Percentiles rank a stretch among this genome's conserved stretches.
Evolutionary conservation across 257 asterid species (phyloP).

Genomic region (Apocynum venetum): DNA sequence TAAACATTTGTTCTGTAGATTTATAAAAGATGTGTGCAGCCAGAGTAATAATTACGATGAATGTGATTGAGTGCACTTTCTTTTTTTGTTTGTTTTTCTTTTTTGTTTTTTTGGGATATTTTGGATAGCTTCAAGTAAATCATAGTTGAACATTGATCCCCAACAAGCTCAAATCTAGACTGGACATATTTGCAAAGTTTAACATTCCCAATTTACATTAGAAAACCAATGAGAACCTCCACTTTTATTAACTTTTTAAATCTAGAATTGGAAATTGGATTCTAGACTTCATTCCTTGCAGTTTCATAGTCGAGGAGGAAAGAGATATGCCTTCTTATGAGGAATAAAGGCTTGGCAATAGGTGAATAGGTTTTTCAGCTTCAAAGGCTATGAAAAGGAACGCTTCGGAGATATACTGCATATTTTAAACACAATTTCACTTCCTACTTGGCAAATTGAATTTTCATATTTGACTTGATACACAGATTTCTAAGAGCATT

Average conservation of each 20-base stretch:
- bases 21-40: background rate
- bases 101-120: too few relatives aligned
- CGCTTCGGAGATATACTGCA: background rate
- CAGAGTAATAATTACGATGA: background rate
- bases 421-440: background rate
- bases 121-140: background rate
- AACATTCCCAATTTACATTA: background rate
- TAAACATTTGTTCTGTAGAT: background rate
- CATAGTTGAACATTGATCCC: background rate
- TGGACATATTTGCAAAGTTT: background rate
- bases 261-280: background rate
- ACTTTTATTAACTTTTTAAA: background rate
- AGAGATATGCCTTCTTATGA: background rate
- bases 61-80: background rate
- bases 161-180: background rate
- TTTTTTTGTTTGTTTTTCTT: background rate
- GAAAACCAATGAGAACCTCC: background rate
- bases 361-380: background rate
- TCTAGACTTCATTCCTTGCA: background rate
- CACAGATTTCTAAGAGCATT: background rate
- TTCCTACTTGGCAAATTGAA: background rate
- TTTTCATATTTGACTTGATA: background rate
- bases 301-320: background rate
- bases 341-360: background rate
- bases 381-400: background rate